Evolutionary conservation across 306 rosid species (phyloP), one percentile per base, ranked within the genome.

Genomic region (Luffa acutangula): DNA sequence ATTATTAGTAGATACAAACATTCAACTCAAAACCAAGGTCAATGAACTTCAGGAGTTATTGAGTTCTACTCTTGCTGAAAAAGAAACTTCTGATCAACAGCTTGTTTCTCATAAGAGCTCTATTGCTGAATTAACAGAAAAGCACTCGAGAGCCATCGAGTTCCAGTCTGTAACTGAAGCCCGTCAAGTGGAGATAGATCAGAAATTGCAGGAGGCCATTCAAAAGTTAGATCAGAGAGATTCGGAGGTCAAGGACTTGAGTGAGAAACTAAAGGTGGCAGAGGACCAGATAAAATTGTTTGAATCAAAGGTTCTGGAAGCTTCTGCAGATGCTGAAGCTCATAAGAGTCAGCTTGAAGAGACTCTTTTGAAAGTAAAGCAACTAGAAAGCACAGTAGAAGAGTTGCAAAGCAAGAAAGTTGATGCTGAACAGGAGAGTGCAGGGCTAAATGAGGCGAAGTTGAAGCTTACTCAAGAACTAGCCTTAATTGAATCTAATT

Each of bases 11-110:
- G 93, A 81, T 78, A 93, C 90, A 65, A 93, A 93, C 85, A 56
- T 65, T 85, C 97, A 96, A 75, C 89, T 96, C 80, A 91, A 88
- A 84, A 82, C 84, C 83, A 93, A 86, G 92, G 81, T 93, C 81
- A 92, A 87, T 75, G 97, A 95, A 81, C 93, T 95, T 79, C 91
- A 89, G 78, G 97, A 90, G 77, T 81, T 85, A 36, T 52, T 95
- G 78, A 87, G 86, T 79, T 79, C 85, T 78, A 80, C 88, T 82
- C 67, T 82, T 81, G 87, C 90, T 4, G 97, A 93, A 85, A 95
- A 88, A 84, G 96, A 93, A 77, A 81, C 80, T 60, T 53, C 86
- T 79, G 53, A 81, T 65, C 89, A 80, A 82, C 86, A 90, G 79
- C 90, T 95, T 79, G 87, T 82, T 81, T 87, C 89, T 53, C 97